Evolutionary conservation across 306 rosid genomes (phyloP), one percentile per base, ranked within the genome.

Genomic region (Astragalus glycyphyllos): DNA sequence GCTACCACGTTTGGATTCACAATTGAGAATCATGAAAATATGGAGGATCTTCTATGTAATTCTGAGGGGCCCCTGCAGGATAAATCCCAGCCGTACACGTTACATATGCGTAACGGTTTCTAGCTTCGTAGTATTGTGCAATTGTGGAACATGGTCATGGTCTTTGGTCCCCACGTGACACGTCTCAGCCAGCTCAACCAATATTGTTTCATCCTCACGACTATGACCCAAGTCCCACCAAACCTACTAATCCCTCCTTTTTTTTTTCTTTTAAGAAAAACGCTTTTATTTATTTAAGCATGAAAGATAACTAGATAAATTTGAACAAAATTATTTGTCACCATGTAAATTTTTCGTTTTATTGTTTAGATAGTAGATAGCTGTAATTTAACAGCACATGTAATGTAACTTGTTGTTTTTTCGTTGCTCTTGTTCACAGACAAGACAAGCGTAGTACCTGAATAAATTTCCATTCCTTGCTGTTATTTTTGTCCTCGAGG

Each of bases 41-140:
- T 57, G 61, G 72, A 80, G 77, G 84, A 85, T 89, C 89, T 66
- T 72, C n/a, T 1, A 48, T 26, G 71, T 77, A 61, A 58, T 78
- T 71, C 72, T 70, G 68, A 35, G 63, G 75, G 63, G 75, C 56
- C 16, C 65, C 54, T 20, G 11, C 20, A 14, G 6, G 5, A 6
- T 63, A 55, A 64, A 86, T 84, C 82, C 0, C 6, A 34, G 41
- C 84, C 90, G 61, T 76, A 62, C 90, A 82, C 82, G 80, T 77
- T 11, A 35, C n/a, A 38, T 72, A 51, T 15, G 67, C 31, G 50
- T 47, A 86, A 86, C 80, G 84, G 86, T 35, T 79, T 42, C 7
- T 72, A 34, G 17, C 68, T 51, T 78, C 71, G 64, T 68, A 62
- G 64, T 68, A 62, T 71, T 61, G 71, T 8, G 87, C 75, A 49